These are phyloP conservation scores for Zangia roseola DNA, from an alignment of 768 basidiomycete genomes.

Conservation along the genomic window DNA sequence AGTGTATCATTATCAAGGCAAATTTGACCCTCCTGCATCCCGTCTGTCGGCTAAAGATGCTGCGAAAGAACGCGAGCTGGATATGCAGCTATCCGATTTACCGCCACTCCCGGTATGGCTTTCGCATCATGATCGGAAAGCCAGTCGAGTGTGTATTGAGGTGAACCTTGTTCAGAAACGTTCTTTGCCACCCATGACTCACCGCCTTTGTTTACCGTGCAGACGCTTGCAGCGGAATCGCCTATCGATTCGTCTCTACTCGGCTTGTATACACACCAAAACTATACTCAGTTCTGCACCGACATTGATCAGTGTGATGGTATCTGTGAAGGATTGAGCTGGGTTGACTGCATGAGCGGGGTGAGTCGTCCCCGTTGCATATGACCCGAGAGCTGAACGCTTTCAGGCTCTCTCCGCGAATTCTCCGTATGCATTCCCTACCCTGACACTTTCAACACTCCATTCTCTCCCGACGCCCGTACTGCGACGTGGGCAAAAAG, in stretches of 20 bases:
- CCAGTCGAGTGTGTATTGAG: constrained; percentile 77
- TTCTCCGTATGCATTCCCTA: constrained; percentile 80
- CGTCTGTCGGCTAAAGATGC: constrained; percentile 62
- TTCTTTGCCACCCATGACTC: background rate
- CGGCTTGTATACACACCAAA: constrained; percentile 91
- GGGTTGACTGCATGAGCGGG: constrained; percentile 64
- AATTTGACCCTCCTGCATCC: constrained; percentile 61
- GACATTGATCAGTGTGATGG: constrained; percentile 72
- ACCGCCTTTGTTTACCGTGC: background rate
- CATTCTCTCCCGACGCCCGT: constrained; percentile 89
- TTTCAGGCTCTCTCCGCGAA: constrained; percentile 61
- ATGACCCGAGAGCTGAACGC: background rate
- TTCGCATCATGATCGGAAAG: constrained; percentile 54
- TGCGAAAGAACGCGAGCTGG: constrained; percentile 56
- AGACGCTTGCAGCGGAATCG: constrained; percentile 78
- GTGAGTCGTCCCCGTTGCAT: constrained; percentile 35
- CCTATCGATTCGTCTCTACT: constrained; percentile 91
- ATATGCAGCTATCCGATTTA: constrained; percentile 53
- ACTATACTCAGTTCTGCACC: constrained; percentile 82
- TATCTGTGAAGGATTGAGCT: constrained; percentile 74
- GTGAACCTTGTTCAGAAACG: constrained; percentile 38
- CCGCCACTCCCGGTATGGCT: constrained; percentile 60
- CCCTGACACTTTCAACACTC: constrained; percentile 78
- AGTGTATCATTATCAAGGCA: constrained; percentile 47
- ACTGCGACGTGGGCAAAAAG: constrained; percentile 70